Evolutionary conservation across 805 yeast species (phyloP).

Genomic region (Suhomyces pyralidae): DNA sequence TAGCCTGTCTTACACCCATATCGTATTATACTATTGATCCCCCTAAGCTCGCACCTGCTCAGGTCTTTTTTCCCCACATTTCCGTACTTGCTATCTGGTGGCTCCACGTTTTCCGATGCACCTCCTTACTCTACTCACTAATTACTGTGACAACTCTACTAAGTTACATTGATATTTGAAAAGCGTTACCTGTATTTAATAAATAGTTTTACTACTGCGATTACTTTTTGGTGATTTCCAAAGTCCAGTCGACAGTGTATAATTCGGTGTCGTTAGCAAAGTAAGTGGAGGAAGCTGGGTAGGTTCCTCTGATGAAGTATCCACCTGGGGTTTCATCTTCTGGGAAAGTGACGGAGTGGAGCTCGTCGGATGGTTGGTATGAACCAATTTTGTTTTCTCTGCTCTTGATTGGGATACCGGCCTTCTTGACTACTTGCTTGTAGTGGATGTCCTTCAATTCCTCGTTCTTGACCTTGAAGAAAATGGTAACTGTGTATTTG

Average conservation of each 20-base stretch:
- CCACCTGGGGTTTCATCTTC: conserved; percentile 40
- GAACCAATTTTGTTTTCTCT: conserved; percentile 31
- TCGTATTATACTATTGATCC: neutral
- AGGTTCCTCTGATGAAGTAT: conserved; percentile 34
- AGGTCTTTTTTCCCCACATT: neutral
- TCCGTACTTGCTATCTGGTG: neutral
- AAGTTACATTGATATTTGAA: neutral
- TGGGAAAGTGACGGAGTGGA: conserved; percentile 27
- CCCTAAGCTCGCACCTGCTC: neutral
- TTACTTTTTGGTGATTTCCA: conserved; percentile 28
- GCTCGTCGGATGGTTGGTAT: conserved; percentile 32
- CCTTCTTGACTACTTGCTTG: conserved; percentile 35
- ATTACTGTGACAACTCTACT: neutral
- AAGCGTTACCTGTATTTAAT: neutral
- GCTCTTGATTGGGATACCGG: conserved; percentile 31
- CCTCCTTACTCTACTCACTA: neutral
- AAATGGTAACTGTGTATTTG: conserved; percentile 29
- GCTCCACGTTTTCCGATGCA: neutral
- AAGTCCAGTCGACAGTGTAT: conserved; percentile 30
- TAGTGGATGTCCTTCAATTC: conserved; percentile 29
- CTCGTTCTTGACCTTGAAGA: conserved; percentile 29
- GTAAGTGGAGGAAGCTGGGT: conserved; percentile 32
- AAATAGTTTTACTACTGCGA: neutral
- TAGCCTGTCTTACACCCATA: conserved; percentile 52
- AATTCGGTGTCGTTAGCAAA: conserved; percentile 30